phyloP scores from a whole-genome alignment of 202 grass and related monocot species.

The Saccharum hybrid region DNA sequence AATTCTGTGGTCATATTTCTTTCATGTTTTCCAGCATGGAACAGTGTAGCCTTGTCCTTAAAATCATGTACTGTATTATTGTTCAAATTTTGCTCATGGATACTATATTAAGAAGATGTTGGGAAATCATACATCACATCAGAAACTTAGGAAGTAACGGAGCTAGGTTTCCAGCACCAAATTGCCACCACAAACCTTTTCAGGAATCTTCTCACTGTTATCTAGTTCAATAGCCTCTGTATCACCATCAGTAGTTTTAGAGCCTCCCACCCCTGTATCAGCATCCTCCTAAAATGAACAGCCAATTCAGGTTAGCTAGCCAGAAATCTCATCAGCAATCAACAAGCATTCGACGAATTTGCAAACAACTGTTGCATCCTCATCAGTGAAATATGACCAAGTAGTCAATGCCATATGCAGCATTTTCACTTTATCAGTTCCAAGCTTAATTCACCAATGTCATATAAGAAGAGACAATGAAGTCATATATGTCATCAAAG shows the following conservation, averaged over 20 bases:
- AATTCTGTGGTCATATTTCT: neutral
- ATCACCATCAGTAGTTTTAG: neutral
- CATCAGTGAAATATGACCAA: neutral
- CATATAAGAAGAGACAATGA: neutral
- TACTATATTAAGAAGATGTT: neutral
- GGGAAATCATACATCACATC: neutral
- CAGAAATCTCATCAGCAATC: neutral
- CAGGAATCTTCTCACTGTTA: neutral
- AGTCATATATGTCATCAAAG: slow-evolving; percentile 4
- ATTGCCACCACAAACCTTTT: slow-evolving; percentile 8
- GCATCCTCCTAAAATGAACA: slow-evolving; percentile 11
- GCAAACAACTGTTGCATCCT: neutral
- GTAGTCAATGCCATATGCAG: neutral
- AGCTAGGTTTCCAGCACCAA: neutral
- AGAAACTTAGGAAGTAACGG: neutral
- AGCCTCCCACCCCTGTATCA: neutral
- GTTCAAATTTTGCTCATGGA: neutral
- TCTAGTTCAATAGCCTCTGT: slow-evolving; percentile 1
- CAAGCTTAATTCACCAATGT: neutral
- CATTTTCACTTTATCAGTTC: neutral
- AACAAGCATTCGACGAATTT: neutral
- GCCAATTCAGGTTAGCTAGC: neutral
- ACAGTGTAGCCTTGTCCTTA: neutral
- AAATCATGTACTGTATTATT: neutral
- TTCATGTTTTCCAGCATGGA: neutral